Percentiles rank a stretch among this genome's conserved stretches.
phyloP scores from a whole-genome alignment of 352 stramenopile species.

The Thalassiosira livingstoniorum region DNA sequence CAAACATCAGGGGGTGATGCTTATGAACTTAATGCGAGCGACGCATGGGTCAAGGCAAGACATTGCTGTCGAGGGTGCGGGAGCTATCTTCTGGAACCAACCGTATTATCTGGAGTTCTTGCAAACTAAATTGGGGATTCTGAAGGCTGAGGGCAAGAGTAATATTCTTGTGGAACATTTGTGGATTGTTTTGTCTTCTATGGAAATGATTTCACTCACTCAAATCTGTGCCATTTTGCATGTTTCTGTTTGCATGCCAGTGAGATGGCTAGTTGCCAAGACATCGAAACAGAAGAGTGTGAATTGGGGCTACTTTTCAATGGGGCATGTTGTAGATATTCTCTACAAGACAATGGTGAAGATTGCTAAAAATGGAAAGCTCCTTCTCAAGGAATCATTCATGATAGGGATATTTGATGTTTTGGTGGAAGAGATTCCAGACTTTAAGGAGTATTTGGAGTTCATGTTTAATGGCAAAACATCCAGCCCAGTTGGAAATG shows the following conservation, averaged over 20 bases:
- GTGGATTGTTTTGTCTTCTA: conserved; percentile 23
- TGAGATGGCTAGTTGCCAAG: conserved; percentile 19
- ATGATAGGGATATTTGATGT: conserved; percentile 6
- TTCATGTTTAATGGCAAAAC: conserved; percentile 6
- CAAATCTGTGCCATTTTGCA: conserved; percentile 13
- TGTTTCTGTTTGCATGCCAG: conserved; percentile 18
- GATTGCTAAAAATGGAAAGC: background rate
- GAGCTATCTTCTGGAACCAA: conserved; percentile 29
- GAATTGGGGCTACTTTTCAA: background rate
- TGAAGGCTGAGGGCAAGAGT: background rate
- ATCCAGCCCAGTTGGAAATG: background rate
- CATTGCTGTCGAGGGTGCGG: conserved; percentile 4
- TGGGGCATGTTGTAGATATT: background rate
- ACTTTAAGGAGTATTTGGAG: conserved; percentile 3
- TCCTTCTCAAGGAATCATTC: conserved; percentile 5
- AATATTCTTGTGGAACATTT: conserved; percentile 33
- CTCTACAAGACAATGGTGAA: background rate
- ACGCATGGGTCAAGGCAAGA: conserved; percentile 16
- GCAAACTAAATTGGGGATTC: conserved; percentile 1
- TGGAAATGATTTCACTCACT: conserved; percentile 16
- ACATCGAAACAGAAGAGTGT: background rate
- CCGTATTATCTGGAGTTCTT: conserved; percentile 31
- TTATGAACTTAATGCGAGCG: conserved; percentile 2
- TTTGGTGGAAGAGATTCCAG: background rate
- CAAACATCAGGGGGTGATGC: conserved; percentile 32